A percentile compares a stretch with the other conserved stretches of the same genome.
These are phyloP conservation scores for Fusarium clavum DNA, from an alignment of 2,329 filamentous ascomycete species.

Conservation along the genomic window DNA sequence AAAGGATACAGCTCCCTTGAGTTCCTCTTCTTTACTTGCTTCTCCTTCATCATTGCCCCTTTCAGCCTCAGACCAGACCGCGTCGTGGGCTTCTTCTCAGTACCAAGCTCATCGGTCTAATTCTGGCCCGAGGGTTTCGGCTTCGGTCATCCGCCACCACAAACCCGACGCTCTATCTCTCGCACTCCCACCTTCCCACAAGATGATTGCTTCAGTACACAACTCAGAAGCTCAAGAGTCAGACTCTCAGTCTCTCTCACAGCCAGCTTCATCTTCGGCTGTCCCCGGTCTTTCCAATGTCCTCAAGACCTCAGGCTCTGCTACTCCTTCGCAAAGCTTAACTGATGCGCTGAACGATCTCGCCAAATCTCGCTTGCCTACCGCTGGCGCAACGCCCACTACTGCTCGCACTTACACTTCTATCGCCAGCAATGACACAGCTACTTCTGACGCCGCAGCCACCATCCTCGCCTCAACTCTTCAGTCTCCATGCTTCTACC, in stretches of 20 bases:
- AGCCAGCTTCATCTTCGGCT: conserved; percentile 9
- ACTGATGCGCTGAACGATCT: conserved; percentile 70
- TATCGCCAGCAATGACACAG: conserved; percentile 23
- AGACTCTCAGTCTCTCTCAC: conserved; percentile 39
- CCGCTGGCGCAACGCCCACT: conserved; percentile 38
- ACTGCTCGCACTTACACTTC: conserved; percentile 36
- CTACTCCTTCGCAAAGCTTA: conserved; percentile 70
- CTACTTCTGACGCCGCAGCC: conserved; percentile 27
- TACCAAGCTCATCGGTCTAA: conserved; percentile 50
- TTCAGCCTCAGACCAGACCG: conserved; percentile 11
- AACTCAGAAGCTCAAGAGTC: conserved; percentile 52
- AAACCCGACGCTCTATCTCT: conserved; percentile 73
- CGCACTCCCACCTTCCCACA: conserved; percentile 44
- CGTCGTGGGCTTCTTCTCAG: conserved; percentile 44
- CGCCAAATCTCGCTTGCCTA: conserved; percentile 55
- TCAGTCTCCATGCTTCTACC: conserved; percentile 96
- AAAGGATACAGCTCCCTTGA: conserved; percentile 2
- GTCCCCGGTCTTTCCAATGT: conserved; percentile 15
- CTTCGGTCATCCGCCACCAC: conserved; percentile 71
- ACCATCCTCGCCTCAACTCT: conserved; percentile 60
- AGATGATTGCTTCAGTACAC: conserved; percentile 64
- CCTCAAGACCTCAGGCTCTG: conserved; percentile 44
- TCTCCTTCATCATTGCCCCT: conserved; percentile 19
- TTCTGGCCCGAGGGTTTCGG: conserved; percentile 81
- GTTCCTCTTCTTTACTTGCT: conserved; percentile 8